phyloP scores from a whole-genome alignment of 129 eudicot species.

The Sambucus nigra region DNA sequence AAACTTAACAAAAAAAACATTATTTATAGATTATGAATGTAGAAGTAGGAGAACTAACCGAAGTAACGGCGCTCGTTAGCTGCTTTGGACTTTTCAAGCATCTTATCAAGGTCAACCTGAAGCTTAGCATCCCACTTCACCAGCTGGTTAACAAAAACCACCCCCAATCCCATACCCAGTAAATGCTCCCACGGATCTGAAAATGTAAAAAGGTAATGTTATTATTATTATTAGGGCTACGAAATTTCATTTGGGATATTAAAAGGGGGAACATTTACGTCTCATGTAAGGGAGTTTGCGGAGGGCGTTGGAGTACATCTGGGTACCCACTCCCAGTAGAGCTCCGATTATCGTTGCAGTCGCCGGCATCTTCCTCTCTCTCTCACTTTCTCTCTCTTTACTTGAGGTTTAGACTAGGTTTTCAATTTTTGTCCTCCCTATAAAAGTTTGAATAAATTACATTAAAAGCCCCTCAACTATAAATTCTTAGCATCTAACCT shows the following conservation, averaged over 20 bases:
- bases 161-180: conserved; percentile 88
- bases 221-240: neutral
- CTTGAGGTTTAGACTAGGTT: neutral
- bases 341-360: conserved; percentile 93
- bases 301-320: conserved; percentile 92
- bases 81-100: conserved; percentile 82
- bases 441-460: no score
- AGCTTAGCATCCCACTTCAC: conserved; percentile 87
- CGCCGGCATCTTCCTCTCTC: conserved; percentile 56
- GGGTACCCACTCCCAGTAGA: conserved; percentile 80
- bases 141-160: conserved; percentile 66
- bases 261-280: conserved; percentile 32
- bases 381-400: neutral
- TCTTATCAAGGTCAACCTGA: conserved; percentile 70
- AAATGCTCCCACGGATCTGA: conserved; percentile 98
- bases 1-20: no score
- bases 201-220: no score
- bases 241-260: neutral
- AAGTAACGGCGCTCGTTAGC: conserved; percentile 97
- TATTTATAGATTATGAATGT: no score
- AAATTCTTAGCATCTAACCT: no score
- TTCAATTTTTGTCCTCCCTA: neutral
- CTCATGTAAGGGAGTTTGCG: conserved; percentile 99
- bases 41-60: conserved; percentile 29
- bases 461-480: neutral